A percentile compares a stretch with the other conserved stretches of the same genome.
Evolutionary conservation across 2,329 filamentous ascomycete species (phyloP).

Genomic region (Cladosporium halotolerans): DNA sequence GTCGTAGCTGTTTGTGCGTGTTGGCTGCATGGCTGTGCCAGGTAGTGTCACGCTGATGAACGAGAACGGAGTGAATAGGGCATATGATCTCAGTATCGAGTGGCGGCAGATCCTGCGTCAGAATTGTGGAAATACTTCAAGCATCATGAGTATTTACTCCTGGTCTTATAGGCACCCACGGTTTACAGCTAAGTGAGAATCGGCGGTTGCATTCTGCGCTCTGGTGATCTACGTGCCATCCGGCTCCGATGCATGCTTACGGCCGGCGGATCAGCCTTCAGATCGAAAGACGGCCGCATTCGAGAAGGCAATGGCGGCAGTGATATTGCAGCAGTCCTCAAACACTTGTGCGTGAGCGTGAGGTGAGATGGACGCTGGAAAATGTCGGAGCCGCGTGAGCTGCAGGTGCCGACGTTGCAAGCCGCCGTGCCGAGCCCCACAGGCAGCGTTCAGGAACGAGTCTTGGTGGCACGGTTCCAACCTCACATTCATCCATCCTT

Average conservation of each 20-base stretch:
- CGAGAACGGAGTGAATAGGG: too few relatives aligned
- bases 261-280: background rate
- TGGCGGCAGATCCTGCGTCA: too few relatives aligned
- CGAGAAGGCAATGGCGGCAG: too few relatives aligned
- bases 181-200: background rate
- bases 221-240: background rate
- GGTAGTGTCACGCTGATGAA: background rate
- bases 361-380: background rate
- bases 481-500: background rate
- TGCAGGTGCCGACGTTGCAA: background rate
- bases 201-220: background rate
- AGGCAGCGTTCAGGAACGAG: too few relatives aligned
- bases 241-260: background rate
- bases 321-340: too few relatives aligned
- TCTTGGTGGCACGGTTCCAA: background rate
- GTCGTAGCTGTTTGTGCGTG: background rate
- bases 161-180: too few relatives aligned
- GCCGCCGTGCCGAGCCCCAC: too few relatives aligned
- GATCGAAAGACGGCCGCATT: background rate
- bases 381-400: background rate
- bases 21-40: constrained; percentile 1
- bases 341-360: background rate
- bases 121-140: too few relatives aligned
- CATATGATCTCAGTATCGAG: too few relatives aligned
- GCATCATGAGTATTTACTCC: too few relatives aligned